A percentile compares a stretch with the other conserved stretches of the same genome.
These are phyloP conservation scores for Umbilicaria muhlenbergii DNA, from an alignment of 495 filamentous ascomycete genomes.

Conservation along the genomic window DNA sequence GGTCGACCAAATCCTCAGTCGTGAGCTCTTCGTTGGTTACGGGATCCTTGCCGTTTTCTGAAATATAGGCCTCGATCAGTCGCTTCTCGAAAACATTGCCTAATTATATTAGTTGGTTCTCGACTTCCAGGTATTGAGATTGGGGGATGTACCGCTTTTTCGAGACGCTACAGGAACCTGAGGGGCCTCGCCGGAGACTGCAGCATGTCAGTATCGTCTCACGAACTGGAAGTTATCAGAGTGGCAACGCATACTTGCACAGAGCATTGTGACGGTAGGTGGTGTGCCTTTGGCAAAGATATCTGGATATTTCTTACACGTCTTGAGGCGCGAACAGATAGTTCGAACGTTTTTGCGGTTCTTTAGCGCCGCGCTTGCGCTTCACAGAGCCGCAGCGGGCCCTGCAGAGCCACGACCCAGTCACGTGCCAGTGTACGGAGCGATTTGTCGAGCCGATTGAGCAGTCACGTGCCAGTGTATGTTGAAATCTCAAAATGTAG, in stretches of 20 bases:
- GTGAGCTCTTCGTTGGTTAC: conserved; percentile 82
- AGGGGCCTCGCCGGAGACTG: conserved; percentile 95
- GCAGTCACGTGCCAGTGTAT: too few relatives aligned
- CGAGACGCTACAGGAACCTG: conserved; percentile 86
- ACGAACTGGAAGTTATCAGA: background rate
- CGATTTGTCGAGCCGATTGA: too few relatives aligned
- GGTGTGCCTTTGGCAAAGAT: background rate
- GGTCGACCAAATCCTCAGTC: conserved; percentile 68
- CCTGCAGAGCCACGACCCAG: too few relatives aligned
- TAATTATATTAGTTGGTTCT: conserved; percentile 23
- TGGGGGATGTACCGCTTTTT: conserved; percentile 61
- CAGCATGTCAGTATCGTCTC: conserved; percentile 14
- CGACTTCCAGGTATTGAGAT: conserved; percentile 2
- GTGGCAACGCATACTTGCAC: conserved; percentile 45
- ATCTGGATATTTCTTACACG: background rate
- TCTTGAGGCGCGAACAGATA: too few relatives aligned
- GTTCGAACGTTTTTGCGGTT: too few relatives aligned
- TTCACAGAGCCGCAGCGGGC: too few relatives aligned
- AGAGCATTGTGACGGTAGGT: conserved; percentile 39
- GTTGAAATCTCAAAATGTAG: too few relatives aligned
- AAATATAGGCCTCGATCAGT: conserved; percentile 85
- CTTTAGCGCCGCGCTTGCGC: too few relatives aligned
- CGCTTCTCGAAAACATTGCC: conserved; percentile 89
- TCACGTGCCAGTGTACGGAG: too few relatives aligned
- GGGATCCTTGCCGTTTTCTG: conserved; percentile 87